phyloP scores from a whole-genome alignment of 352 stramenopile genomes.

The Phytophthora capsici region DNA sequence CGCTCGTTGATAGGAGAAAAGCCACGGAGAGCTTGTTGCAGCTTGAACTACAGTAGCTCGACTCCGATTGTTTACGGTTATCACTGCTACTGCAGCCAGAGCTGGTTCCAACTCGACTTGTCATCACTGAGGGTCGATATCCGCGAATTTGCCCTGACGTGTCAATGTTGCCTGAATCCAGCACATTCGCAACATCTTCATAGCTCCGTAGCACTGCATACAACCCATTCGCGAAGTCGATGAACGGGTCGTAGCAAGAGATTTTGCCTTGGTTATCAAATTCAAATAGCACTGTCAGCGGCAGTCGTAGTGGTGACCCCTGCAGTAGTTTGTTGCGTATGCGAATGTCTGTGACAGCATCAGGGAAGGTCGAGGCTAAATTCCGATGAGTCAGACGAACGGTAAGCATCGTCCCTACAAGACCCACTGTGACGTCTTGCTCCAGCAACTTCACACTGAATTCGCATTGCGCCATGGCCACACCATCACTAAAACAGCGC shows the following conservation, averaged over 20 bases:
- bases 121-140: background rate
- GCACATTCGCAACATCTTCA: conserved; percentile 21
- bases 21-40: conserved; percentile 27
- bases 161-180: conserved; percentile 31
- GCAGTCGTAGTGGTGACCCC: conserved; percentile 12
- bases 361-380: conserved; percentile 22
- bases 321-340: conserved; percentile 28
- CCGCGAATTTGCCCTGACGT: conserved; percentile 20
- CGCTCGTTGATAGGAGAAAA: conserved; percentile 28
- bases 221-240: conserved; percentile 34
- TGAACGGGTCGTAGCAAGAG: conserved; percentile 13
- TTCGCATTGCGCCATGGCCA: conserved; percentile 2
- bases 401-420: conserved; percentile 14
- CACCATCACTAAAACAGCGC: conserved; percentile 8
- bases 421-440: conserved; percentile 1
- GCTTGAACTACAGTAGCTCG: background rate
- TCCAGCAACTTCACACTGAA: conserved; percentile 17
- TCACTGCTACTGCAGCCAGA: background rate
- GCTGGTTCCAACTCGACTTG: background rate
- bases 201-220: conserved; percentile 23
- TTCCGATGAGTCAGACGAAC: conserved; percentile 13
- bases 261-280: conserved; percentile 41
- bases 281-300: conserved; percentile 27
- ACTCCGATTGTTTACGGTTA: background rate
- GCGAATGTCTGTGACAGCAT: background rate